Conservation (phyloP, 306 rosid species). For the Crataegus laevigata region DNA sequence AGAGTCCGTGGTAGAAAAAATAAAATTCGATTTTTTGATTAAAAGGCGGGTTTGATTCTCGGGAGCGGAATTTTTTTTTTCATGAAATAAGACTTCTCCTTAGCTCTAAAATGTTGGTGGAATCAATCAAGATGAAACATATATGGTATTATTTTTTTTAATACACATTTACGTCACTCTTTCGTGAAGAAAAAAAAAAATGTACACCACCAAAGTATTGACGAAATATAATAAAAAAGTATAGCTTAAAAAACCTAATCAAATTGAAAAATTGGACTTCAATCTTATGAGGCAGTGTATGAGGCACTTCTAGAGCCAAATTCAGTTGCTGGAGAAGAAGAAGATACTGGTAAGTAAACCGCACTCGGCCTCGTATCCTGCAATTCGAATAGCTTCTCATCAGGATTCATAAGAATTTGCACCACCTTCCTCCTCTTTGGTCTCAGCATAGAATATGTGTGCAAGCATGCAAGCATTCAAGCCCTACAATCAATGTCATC, state of each 20-base stretch:
- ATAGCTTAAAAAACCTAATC: neutral
- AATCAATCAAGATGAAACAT: neutral
- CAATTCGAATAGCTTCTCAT: conserved; percentile 39
- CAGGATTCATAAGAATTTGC: conserved; percentile 35
- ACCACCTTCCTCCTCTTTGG: conserved; percentile 52
- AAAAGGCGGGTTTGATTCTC: too few relatives aligned
- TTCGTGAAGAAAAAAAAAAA: neutral
- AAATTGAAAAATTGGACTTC: neutral
- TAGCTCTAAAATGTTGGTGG: neutral
- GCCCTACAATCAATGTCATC: conserved; percentile 43
- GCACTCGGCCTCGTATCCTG: conserved; percentile 28
- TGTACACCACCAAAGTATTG: neutral
- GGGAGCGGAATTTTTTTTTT: too few relatives aligned
- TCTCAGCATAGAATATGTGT: conserved; percentile 29
- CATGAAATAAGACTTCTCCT: neutral
- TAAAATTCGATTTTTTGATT: too few relatives aligned
- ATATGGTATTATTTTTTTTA: neutral
- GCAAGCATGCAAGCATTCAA: conserved; percentile 53
- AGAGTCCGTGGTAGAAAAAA: too few relatives aligned
- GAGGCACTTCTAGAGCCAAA: conserved; percentile 8
- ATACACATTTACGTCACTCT: neutral
- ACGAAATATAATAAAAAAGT: neutral
- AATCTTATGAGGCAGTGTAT: neutral
- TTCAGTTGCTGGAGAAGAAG: conserved; percentile 20
- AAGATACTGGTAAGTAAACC: conserved; percentile 31